These are phyloP conservation scores for Daldinia sp. DNA, from an alignment of 2,329 filamentous ascomycete genomes.

Conservation along the genomic window DNA sequence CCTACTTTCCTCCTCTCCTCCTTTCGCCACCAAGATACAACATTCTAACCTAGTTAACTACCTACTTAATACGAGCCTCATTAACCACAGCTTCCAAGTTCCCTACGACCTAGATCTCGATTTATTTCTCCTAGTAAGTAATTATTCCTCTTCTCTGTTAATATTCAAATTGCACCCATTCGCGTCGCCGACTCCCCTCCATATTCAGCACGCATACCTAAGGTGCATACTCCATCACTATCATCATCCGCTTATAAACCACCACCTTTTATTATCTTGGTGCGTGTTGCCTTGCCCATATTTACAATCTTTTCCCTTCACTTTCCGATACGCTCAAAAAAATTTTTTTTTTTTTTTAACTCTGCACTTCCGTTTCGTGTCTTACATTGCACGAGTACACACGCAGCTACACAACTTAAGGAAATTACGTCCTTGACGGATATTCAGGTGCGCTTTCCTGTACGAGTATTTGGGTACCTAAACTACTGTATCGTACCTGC, in stretches of 20 bases:
- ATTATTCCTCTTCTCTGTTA: neutral
- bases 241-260: neutral
- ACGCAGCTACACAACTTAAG: constrained; percentile 18
- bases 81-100: neutral
- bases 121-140: neutral
- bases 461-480: neutral
- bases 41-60: neutral
- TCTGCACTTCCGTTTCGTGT: constrained; percentile 32
- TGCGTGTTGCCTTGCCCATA: constrained; percentile 2
- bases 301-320: neutral
- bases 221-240: neutral
- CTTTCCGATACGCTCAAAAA: constrained; percentile 9
- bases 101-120: neutral
- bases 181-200: neutral
- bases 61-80: neutral
- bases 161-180: neutral
- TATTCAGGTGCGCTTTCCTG: constrained; percentile 24
- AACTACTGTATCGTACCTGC: constrained; percentile 14
- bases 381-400: constrained; percentile 32
- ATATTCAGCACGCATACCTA: neutral
- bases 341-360: constrained; percentile 9
- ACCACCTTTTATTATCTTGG: neutral
- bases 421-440: constrained; percentile 26
- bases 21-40: constrained; percentile 6
- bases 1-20: constrained; percentile 5